Percentiles rank a stretch among this genome's conserved stretches.
Conservation (phyloP, 352 stramenopile genomes). For the Pythium oligandrum region DNA sequence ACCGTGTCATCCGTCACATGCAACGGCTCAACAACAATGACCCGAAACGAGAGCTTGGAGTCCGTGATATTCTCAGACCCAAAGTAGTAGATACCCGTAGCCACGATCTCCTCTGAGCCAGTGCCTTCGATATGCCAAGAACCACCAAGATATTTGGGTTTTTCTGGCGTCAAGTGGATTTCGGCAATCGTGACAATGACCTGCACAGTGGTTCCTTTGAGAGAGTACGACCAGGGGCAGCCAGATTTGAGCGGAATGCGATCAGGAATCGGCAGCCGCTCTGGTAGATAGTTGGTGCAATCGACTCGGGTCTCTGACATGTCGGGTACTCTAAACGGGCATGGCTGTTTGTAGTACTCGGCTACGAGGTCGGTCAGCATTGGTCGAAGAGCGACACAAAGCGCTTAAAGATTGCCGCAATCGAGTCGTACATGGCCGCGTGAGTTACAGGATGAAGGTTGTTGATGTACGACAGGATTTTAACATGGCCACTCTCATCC, state of each 20-base stretch:
- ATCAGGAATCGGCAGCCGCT: constrained; percentile 15
- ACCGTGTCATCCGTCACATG: constrained; percentile 14
- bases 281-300: constrained; percentile 1
- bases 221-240: not conserved
- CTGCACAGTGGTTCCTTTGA: too few species aligned
- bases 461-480: constrained; percentile 20
- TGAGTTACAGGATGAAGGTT: constrained; percentile 20
- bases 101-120: constrained; percentile 24
- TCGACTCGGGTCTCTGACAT: constrained; percentile 17
- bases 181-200: constrained; percentile 33
- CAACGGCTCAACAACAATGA: constrained; percentile 11
- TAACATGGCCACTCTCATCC: constrained; percentile 4
- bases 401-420: constrained; percentile 15
- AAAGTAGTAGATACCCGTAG: constrained; percentile 32
- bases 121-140: constrained; percentile 31
- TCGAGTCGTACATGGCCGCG: constrained; percentile 15
- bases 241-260: not conserved
- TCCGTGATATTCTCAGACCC: constrained; percentile 29
- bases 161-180: constrained; percentile 28
- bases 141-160: constrained; percentile 19
- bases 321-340: not conserved
- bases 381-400: constrained; percentile 27
- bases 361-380: constrained; percentile 9
- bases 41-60: constrained; percentile 21
- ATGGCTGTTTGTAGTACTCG: not conserved